Base-by-base conservation (phyloP, 2,329 filamentous ascomycete species). In the Claviceps digitariae region DNA sequence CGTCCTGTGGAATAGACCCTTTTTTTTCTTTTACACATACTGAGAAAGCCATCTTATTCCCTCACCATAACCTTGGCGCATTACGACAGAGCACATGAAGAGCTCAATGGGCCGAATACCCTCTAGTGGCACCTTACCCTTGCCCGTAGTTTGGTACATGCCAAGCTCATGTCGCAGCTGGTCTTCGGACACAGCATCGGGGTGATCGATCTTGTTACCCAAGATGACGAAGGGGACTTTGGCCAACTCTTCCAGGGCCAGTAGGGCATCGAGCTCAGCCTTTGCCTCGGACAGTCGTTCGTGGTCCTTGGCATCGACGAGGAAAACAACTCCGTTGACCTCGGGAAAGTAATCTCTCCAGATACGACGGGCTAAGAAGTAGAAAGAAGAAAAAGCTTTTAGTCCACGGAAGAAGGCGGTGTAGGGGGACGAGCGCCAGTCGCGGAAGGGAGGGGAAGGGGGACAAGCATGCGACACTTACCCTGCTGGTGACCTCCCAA, bases 181-280 rank as follows among this genome's bases (percentile, higher is more conserved):
- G 64, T 97, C 91, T 78, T 98, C 93, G 60, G 86, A 91, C 52
- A 97, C 84, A 58, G 93, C 93, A 62, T 94, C 87, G 52, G 90
- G 90, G 75, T 97, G 90, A 71, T 98, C 93, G 70, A 98, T 98
- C 83, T 98, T 98, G 83, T 98, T 98, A 63, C 93, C 93, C 58
- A 98, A 82, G 62, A 98, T 83, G 57, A 97, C 82, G 71, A 97
- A 97, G 52, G 93, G 93, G 9, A 95, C 93, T 78, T 95, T 96
- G 68, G 82, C 76, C 41, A 98, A 82, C 68, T 97, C 91, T 74
- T 98, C 93, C 91, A 98, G 96, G 57, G 87, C 83, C 61, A 98
- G 80, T 51, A 97, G 86, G 52, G 87, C 90, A 67, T 98, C 93
- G 58, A 98, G 86, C 76, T 98, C 93, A 63, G 87, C 91, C 77